Percentiles rank a stretch among this genome's conserved stretches.
Evolutionary conservation across 805 yeast species (phyloP).

Genomic region (Diddensiella caesifluorescens): DNA sequence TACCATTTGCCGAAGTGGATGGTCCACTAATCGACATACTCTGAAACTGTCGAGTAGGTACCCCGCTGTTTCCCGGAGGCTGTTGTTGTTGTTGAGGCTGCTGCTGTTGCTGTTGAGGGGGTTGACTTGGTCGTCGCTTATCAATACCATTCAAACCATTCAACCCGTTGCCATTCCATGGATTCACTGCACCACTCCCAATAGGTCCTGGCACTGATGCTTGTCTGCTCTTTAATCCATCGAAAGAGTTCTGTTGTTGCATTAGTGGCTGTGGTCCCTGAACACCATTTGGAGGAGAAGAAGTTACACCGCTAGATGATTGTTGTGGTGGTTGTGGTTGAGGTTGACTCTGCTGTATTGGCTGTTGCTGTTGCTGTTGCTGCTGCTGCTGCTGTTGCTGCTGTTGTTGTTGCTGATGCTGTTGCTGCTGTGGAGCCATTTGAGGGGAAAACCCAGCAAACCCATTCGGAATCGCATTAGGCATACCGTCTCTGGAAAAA

Average conservation of each 20-base stretch:
- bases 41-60: slow-evolving; percentile 6
- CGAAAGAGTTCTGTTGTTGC: slow-evolving; percentile 8
- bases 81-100: slow-evolving; percentile 5
- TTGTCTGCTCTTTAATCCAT: not conserved
- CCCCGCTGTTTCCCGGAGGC: not conserved
- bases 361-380: slow-evolving; percentile 8
- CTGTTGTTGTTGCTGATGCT: slow-evolving; percentile 6
- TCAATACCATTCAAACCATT: not conserved
- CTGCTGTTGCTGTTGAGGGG: not conserved
- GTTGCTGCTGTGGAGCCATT: slow-evolving; percentile 3
- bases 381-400: slow-evolving; percentile 4
- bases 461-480: not conserved
- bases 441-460: slow-evolving; percentile 1
- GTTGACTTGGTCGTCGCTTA: not conserved
- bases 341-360: slow-evolving; percentile 8
- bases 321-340: not conserved
- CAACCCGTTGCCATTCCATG: not conserved
- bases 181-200: not conserved
- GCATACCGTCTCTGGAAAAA: slow-evolving; percentile 9
- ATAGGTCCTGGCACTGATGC: slow-evolving; percentile 3
- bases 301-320: too few relatives aligned
- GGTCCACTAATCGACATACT: slow-evolving; percentile 5
- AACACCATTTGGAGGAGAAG: too few relatives aligned
- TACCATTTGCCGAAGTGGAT: slow-evolving; percentile 1
- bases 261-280: slow-evolving; percentile 5